Evolutionary conservation across 129 eudicot genomes (phyloP).

Genomic region (Scalesia atractyloides): DNA sequence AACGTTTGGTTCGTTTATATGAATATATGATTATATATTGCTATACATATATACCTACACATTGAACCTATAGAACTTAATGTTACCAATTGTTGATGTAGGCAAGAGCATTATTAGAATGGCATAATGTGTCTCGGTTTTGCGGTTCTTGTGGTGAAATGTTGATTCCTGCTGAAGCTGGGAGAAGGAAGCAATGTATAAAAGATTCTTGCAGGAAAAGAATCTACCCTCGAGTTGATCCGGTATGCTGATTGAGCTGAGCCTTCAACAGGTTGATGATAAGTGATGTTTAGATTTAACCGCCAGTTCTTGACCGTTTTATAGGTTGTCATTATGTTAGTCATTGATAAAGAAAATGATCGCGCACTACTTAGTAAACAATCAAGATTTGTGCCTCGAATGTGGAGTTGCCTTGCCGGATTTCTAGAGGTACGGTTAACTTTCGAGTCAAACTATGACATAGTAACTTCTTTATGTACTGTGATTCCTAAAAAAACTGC

Average conservation of each 20-base stretch:
- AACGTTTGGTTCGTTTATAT: neutral
- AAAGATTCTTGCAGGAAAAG: slow-evolving; percentile 67
- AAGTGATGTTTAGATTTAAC: too few relatives aligned
- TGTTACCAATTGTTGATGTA: slow-evolving; percentile 27
- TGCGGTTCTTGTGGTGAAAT: slow-evolving; percentile 79
- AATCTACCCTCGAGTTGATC: slow-evolving; percentile 91
- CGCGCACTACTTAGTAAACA: slow-evolving; percentile 72
- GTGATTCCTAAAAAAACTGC: neutral
- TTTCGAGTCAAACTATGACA: neutral
- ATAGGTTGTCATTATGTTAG: slow-evolving; percentile 91
- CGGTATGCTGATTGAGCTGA: slow-evolving; percentile 41
- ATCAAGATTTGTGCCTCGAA: slow-evolving; percentile 79
- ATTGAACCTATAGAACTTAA: neutral
- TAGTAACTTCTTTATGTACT: neutral
- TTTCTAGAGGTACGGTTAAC: slow-evolving; percentile 59
- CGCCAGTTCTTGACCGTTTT: neutral
- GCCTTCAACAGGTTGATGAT: too few relatives aligned
- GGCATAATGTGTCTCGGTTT: slow-evolving; percentile 68
- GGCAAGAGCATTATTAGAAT: slow-evolving; percentile 85
- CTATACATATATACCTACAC: slow-evolving; percentile 23
- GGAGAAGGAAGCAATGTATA: slow-evolving; percentile 73
- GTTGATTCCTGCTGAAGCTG: slow-evolving; percentile 69
- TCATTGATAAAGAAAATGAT: slow-evolving; percentile 75
- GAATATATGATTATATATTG: neutral
- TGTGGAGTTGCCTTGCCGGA: slow-evolving; percentile 96